Evolutionary conservation across 768 basidiomycete genomes (phyloP).

Genomic region (Amanita thiersii): DNA sequence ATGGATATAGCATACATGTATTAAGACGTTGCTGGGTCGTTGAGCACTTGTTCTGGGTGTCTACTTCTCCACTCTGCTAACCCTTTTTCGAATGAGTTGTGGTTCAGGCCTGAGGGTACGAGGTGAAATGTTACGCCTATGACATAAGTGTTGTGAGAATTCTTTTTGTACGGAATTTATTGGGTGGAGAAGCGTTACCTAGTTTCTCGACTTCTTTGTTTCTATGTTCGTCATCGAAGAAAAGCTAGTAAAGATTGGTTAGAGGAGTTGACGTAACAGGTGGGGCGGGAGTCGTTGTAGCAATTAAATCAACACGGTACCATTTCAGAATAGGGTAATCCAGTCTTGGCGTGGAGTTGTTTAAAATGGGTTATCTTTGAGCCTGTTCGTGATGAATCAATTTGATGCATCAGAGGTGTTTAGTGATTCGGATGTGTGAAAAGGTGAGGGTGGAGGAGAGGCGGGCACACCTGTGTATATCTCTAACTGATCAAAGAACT

Average conservation of each 20-base stretch:
- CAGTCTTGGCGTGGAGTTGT: constrained; percentile 61
- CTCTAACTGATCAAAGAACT: constrained; percentile 63
- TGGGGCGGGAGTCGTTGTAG: not conserved
- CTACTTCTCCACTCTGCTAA: constrained; percentile 60
- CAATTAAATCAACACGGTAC: constrained; percentile 25
- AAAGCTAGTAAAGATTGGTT: constrained; percentile 40
- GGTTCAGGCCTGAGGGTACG: constrained; percentile 55
- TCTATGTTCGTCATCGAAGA: constrained; percentile 66
- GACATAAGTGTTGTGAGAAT: not conserved
- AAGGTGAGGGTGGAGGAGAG: not conserved
- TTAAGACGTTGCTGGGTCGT: no score
- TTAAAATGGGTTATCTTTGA: constrained; percentile 82
- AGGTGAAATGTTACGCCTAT: constrained; percentile 77
- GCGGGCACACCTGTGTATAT: constrained; percentile 55
- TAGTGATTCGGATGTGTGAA: not conserved
- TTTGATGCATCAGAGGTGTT: no score
- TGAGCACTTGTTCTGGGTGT: no score
- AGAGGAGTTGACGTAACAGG: no score
- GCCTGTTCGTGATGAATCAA: constrained; percentile 37
- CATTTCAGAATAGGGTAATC: constrained; percentile 77
- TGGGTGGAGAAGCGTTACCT: no score
- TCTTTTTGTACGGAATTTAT: no score
- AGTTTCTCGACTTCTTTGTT: constrained; percentile 57
- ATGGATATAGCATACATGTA: no score
- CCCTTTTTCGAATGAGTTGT: constrained; percentile 61